These are phyloP conservation scores for Lyophyllum shimeji DNA, from an alignment of 768 basidiomycete species.

Conservation along the genomic window DNA sequence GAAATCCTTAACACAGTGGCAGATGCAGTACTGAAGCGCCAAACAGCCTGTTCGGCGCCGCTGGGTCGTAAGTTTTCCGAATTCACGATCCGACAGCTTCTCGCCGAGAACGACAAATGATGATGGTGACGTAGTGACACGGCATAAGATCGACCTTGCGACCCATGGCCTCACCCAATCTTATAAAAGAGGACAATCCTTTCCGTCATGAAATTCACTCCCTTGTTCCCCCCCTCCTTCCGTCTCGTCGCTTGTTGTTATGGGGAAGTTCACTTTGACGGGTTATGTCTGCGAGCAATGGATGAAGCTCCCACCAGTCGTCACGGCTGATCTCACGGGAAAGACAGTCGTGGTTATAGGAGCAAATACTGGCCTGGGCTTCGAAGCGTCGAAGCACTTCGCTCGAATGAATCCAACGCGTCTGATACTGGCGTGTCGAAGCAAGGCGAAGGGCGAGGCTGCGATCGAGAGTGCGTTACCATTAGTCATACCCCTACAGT, in stretches of 20 bases:
- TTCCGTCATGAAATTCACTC: too few species aligned
- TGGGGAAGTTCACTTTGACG: slow-evolving; percentile 19
- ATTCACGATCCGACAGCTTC: too few species aligned
- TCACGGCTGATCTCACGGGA: slow-evolving; percentile 35
- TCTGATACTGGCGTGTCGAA: slow-evolving; percentile 40
- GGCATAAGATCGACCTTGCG: too few species aligned
- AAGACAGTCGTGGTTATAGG: slow-evolving; percentile 49
- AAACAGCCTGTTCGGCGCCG: too few species aligned
- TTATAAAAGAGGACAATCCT: too few species aligned
- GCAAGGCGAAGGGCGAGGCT: slow-evolving; percentile 29
- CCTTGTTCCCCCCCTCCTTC: neutral
- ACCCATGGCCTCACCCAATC: too few species aligned
- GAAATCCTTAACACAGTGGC: too few species aligned
- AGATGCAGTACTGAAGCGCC: too few species aligned
- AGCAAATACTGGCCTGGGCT: slow-evolving; percentile 52
- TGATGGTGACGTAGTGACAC: too few species aligned
- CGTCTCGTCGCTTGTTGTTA: neutral
- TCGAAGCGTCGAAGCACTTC: slow-evolving; percentile 47
- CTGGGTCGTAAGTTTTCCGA: too few species aligned
- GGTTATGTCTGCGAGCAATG: slow-evolving; percentile 21
- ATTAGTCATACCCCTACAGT: neutral
- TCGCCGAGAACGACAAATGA: too few species aligned
- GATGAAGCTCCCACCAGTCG: slow-evolving; percentile 24
- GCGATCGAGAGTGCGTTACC: slow-evolving; percentile 34
- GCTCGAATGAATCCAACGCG: slow-evolving; percentile 39